A percentile compares a stretch with the other conserved stretches of the same genome.
These are phyloP conservation scores for Endothia cerciana DNA, from an alignment of 2,329 filamentous ascomycete genomes.

Conservation along the genomic window DNA sequence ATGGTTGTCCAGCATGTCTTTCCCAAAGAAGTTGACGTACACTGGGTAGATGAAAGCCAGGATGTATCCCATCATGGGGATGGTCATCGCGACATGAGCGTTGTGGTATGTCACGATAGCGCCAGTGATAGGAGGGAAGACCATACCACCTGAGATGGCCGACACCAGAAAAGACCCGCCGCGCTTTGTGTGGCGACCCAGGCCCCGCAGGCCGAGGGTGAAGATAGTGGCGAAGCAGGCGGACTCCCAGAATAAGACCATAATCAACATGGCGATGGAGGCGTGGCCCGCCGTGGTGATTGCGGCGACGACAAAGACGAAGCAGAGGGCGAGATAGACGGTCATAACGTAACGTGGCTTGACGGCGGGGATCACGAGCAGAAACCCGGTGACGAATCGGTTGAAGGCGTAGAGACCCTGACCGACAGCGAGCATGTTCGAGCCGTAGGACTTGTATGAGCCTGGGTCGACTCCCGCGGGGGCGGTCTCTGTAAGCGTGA, in stretches of 20 bases:
- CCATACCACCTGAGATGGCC: slow-evolving; percentile 58
- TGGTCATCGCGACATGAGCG: slow-evolving; percentile 36
- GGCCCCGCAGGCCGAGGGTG: slow-evolving; percentile 59
- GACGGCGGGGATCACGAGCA: slow-evolving; percentile 55
- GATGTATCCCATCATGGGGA: slow-evolving; percentile 38
- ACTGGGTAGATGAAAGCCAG: slow-evolving; percentile 37
- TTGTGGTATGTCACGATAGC: slow-evolving; percentile 23
- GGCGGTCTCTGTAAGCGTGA: slow-evolving; percentile 2
- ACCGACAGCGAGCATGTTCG: slow-evolving; percentile 60
- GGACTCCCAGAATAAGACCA: slow-evolving; percentile 61
- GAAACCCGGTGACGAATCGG: slow-evolving; percentile 57
- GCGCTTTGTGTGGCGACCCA: slow-evolving; percentile 59
- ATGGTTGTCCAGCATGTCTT: slow-evolving; percentile 38
- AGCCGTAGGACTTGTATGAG: slow-evolving; percentile 33
- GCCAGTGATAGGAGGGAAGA: slow-evolving; percentile 58
- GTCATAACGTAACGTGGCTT: slow-evolving; percentile 60
- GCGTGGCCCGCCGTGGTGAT: slow-evolving; percentile 55
- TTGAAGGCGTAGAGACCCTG: slow-evolving; percentile 64
- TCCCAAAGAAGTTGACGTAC: slow-evolving; percentile 39
- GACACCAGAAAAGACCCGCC: slow-evolving; percentile 58
- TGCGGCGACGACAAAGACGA: slow-evolving; percentile 58
- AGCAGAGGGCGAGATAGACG: slow-evolving; percentile 54
- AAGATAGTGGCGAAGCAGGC: slow-evolving; percentile 65
- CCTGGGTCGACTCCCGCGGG: slow-evolving; percentile 1
- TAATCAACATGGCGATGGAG: slow-evolving; percentile 58